phyloP scores from a whole-genome alignment of 2,329 filamentous ascomycete genomes.

The Hymenoscyphus linearis region DNA sequence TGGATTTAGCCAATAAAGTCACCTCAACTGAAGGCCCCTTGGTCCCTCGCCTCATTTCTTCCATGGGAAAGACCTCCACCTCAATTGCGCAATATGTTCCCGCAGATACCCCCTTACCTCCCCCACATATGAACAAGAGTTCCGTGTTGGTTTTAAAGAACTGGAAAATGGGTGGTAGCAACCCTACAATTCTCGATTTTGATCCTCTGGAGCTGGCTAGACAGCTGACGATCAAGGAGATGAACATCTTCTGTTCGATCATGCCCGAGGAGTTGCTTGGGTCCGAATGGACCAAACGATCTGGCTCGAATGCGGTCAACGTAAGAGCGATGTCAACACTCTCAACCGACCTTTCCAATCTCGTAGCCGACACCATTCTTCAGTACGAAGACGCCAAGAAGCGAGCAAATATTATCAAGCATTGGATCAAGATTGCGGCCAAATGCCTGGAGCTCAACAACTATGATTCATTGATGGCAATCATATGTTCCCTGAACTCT shows the following conservation, averaged over 20 bases:
- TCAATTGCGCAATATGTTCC: constrained; percentile 66
- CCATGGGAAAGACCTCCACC: constrained; percentile 82
- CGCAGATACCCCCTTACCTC: constrained; percentile 65
- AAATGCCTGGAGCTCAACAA: constrained; percentile 88
- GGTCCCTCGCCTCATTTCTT: constrained; percentile 77
- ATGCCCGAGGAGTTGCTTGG: constrained; percentile 86
- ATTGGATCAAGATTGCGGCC: constrained; percentile 93
- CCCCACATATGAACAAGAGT: constrained; percentile 66
- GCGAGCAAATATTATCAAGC: constrained; percentile 84
- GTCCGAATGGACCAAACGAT: constrained; percentile 90
- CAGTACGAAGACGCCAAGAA: constrained; percentile 88
- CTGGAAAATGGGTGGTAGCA: constrained; percentile 67
- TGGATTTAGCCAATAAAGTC: constrained; percentile 76
- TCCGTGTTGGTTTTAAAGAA: constrained; percentile 67
- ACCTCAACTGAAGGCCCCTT: constrained; percentile 66
- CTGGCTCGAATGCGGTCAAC: constrained; percentile 72
- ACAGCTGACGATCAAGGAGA: constrained; percentile 89
- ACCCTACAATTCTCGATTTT: constrained; percentile 78
- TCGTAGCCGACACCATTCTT: constrained; percentile 90
- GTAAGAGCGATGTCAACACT: constrained; percentile 91
- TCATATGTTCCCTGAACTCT: constrained; percentile 88
- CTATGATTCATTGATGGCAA: constrained; percentile 95
- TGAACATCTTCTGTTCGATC: constrained; percentile 85
- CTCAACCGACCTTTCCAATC: constrained; percentile 85
- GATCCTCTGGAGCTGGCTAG: constrained; percentile 86